Evolutionary conservation across 2,329 filamentous ascomycete species (phyloP), one percentile per base, ranked within the genome.

Genomic region (Rutstroemia sp.): DNA sequence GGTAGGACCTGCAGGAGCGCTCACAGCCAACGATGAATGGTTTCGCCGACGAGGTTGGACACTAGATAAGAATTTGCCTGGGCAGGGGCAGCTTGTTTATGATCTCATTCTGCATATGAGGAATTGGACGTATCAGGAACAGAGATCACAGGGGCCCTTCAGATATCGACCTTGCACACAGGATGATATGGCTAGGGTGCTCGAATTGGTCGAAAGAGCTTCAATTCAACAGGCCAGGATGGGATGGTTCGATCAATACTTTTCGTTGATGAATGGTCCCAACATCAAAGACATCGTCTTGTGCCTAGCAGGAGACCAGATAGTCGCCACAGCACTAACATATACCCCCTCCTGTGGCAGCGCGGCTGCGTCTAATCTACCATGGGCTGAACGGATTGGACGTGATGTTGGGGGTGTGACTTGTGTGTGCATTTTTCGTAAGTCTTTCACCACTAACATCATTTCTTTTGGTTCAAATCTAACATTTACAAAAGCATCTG

Each of bases 221-320:
- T 77, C 76, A 0, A 67, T 68, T 9, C 71, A 71, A 48, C 75
- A 78, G 58, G 71, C 74, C 36, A 73, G 74, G 46, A 75, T 81
- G 61, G 80, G 80, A 45, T 82, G 80, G 78, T 82, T 78, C 61
- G 80, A 84, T 62, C 78, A 82, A 62, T 84, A 83, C 60, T 74
- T 73, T 55, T 75, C 73, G 60, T 71, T 81, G 9, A 74, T 73
- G 46, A 73, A 76, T 60, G 74, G 75, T 7, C 71, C 72, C 50
- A 71, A 76, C 59, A 71, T 81, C 40, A 71, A 72, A 48, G 78
- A 83, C 60, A 75, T 84, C 51, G 65, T 84, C n/a, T 60, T 83
- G 21, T 80, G 76, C 2, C 63, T 80, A 16, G 75, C 80, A 45
- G 73, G 74, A 27, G 69, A 71, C 19, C 71, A 64, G 2, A 73